These are phyloP conservation scores for Leccinum subgranulosum DNA, from an alignment of 768 basidiomycete species.

Conservation along the genomic window DNA sequence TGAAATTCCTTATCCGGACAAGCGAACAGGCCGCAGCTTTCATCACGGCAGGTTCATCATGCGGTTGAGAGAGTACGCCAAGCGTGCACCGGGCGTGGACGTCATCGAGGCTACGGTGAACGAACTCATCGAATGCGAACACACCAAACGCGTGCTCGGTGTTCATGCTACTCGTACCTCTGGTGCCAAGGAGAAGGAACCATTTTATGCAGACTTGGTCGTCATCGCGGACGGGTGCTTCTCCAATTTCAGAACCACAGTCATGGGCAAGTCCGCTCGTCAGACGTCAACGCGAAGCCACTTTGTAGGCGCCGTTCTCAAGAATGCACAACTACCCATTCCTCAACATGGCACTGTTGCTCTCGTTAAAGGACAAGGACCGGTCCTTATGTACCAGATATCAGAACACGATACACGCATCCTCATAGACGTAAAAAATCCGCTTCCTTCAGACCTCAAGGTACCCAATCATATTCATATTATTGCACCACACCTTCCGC, in stretches of 20 bases:
- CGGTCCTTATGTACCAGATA: conserved; percentile 93
- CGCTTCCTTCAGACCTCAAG: conserved; percentile 80
- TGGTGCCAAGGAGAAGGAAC: conserved; percentile 38
- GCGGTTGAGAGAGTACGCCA: conserved; percentile 67
- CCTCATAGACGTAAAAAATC: conserved; percentile 84
- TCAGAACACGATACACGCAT: conserved; percentile 86
- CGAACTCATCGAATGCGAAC: conserved; percentile 61
- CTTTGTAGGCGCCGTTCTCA: conserved; percentile 83
- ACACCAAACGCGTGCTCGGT: conserved; percentile 55
- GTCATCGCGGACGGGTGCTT: conserved; percentile 94
- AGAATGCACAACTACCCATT: conserved; percentile 71
- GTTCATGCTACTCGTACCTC: conserved; percentile 53
- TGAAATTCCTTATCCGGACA: conserved; percentile 83
- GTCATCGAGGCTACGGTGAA: conserved; percentile 84
- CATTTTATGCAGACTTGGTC: conserved; percentile 72
- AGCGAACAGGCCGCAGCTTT: conserved; percentile 76
- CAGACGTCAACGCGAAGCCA: conserved; percentile 65
- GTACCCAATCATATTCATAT: conserved; percentile 31
- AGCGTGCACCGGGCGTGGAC: conserved; percentile 60
- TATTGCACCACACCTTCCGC: not conserved
- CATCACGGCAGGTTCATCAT: conserved; percentile 93
- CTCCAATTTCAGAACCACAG: conserved; percentile 79
- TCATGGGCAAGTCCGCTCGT: conserved; percentile 50
- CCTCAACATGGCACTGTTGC: conserved; percentile 81
- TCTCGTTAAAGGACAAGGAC: conserved; percentile 76